Base-by-base conservation (phyloP, 805 yeast genomes). In the Ascoidea tarda region DNA sequence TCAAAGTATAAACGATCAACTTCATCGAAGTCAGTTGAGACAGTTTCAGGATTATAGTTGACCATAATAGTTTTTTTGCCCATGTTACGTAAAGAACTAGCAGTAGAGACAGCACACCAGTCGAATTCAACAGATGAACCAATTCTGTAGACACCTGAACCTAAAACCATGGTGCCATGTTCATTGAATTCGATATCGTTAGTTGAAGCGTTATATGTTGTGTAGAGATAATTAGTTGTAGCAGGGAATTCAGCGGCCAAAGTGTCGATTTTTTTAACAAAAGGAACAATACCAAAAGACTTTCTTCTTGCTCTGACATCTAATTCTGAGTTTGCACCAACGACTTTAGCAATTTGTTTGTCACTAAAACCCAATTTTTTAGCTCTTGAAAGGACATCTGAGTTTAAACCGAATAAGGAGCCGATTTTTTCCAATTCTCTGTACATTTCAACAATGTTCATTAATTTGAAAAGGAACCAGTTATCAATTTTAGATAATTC, bases 241-340 rank as follows among this genome's bases (percentile, higher is more conserved):
- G 99, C 99, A 50, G 99, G 99, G 82, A 91, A 91, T 70, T 91
- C 99, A 54, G 99, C 98, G 57, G 99, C 99, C 59, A 91, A 76
- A 46, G 99, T 91, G 66, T 91, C 98, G 63, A 91, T 91, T 72
- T 89, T 87, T 78, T 91, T 93, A 61, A 91, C 99, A 64, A 88
- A 89, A 62, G 98, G 98, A 54, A 79, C 72, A 62, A 91, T 84
- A 52, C 87, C 90, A 60, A 76, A 82, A 46, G 79, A 73, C 66
- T 87, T 84, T 73, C 99, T 83, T 63, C 79, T 77, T 16, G 80
- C 77, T 70, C 99, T 82, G 52, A 89, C 91, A 57, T 84, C 87
- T 55, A 81, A 70, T 73, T 93, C 99, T 53, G 76, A 69, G 6
- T 55, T 52, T 54, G 86, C 71, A 50, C 79, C 79, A 56, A 87